Evolutionary conservation across 164 flowering plant genomes (phyloP), one percentile per base, ranked within the genome.

Genomic region (Platanus orientalis): DNA sequence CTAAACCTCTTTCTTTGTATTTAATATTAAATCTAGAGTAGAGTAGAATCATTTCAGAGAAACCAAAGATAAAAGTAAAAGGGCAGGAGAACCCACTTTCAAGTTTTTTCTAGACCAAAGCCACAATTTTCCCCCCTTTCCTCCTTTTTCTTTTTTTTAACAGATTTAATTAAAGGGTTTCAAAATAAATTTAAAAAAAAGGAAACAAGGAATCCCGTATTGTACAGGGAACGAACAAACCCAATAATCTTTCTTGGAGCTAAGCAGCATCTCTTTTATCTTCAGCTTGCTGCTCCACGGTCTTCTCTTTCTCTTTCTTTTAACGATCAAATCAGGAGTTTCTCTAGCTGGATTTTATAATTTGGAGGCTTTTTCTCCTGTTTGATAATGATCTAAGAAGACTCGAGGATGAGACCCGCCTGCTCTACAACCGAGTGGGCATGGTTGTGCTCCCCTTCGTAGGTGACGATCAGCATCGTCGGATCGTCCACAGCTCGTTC

Each of bases 371-470:
- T n/a, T 58, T 39, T 4, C 2, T 32, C 26, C 3, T 32, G 6
- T 32, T 57, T 12, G 4, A 57, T 30, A 0, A n/a, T 45, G 24
- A 26, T 39, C 63, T 74, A 87, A 28, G 93, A 84, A 1, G 93
- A 87, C 62, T 87, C 90, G 11, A 87, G 69, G 52, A 87, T 85
- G 56, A 83, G 75, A 64, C 54, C 59, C 1, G 72, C 19, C 0
- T 84, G 44, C 20, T 85, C 94, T 1, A 78, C 75, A 20, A 78
- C 79, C 1, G 87, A 64, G 27, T 76, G 75, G n/a, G 82, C 49
- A 70, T 88, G 95, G 57, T 80, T 84, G 68, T 89, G 96, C 54
- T 84, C 92, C 20, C 87, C 88, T 74, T 89, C 96, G 60, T 88
- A 88, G 1, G 96, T 86, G 12, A 89, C 96, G 2, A 89, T 73